Conservation (phyloP, 345 rosid species). For the Aquilaria malaccensis region DNA sequence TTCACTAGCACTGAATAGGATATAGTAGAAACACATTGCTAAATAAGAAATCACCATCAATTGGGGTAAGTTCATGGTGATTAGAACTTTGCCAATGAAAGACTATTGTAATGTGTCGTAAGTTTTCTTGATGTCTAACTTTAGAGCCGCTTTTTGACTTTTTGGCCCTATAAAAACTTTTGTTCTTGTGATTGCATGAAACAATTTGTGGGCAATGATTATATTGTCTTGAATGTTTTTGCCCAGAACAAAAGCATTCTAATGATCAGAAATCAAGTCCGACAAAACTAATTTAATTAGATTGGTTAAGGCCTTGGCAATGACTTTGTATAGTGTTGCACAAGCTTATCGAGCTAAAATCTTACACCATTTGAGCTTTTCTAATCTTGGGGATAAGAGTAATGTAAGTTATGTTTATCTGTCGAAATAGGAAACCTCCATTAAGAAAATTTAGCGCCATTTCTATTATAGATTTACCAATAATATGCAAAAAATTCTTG, state of each 20-base stretch:
- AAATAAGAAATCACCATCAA: too few relatives aligned
- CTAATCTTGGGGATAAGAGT: neutral
- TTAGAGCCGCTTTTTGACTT: too few relatives aligned
- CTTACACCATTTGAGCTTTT: neutral
- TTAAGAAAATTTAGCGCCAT: neutral
- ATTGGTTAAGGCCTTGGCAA: too few relatives aligned
- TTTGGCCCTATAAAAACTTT: neutral
- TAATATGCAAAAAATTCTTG: neutral
- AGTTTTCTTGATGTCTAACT: too few relatives aligned
- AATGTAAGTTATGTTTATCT: neutral
- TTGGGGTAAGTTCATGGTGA: too few relatives aligned
- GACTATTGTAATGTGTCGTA: too few relatives aligned
- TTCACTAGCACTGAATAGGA: neutral
- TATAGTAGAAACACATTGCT: neutral
- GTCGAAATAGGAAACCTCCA: neutral
- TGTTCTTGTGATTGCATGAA: neutral
- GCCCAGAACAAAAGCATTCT: neutral
- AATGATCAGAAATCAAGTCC: too few relatives aligned
- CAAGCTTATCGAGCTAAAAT: neutral
- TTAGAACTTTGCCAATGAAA: too few relatives aligned
- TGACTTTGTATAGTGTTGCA: neutral
- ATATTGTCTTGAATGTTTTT: neutral
- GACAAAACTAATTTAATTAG: too few relatives aligned
- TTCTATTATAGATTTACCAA: neutral
- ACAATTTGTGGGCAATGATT: neutral